Evolutionary conservation across 306 rosid species (phyloP).

Genomic region (Prunus mume): DNA sequence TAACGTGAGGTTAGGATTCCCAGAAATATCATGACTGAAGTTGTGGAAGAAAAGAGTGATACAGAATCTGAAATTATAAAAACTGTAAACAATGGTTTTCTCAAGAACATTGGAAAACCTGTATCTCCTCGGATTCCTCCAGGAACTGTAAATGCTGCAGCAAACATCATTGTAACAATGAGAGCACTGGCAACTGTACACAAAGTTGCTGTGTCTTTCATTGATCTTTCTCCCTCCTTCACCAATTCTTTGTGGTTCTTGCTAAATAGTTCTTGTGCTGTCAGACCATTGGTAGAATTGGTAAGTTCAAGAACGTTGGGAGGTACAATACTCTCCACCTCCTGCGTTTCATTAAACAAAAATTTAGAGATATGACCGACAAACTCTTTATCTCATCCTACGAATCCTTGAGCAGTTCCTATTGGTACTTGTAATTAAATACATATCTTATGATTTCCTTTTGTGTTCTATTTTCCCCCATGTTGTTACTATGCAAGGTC

Average conservation of each 20-base stretch:
- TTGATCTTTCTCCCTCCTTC: slow-evolving; percentile 34
- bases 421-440: too few species aligned
- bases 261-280: slow-evolving; percentile 31
- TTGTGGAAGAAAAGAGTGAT: background rate
- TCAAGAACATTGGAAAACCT: background rate
- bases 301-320: background rate
- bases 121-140: slow-evolving; percentile 1
- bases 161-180: slow-evolving; percentile 37
- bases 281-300: background rate
- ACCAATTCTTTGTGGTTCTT: slow-evolving; percentile 16
- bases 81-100: background rate
- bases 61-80: background rate
- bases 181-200: slow-evolving; percentile 45
- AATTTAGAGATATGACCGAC: too few species aligned
- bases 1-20: background rate
- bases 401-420: too few species aligned
- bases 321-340: background rate
- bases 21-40: background rate
- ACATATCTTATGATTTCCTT: too few species aligned
- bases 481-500: too few species aligned
- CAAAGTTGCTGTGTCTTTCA: slow-evolving; percentile 36
- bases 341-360: background rate
- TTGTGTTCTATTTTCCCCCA: too few species aligned
- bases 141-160: slow-evolving; percentile 37
- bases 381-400: too few species aligned